These are phyloP conservation scores for Vaccinium corymbosum DNA, from an alignment of 148 eudicot genomes.

Conservation along the genomic window DNA sequence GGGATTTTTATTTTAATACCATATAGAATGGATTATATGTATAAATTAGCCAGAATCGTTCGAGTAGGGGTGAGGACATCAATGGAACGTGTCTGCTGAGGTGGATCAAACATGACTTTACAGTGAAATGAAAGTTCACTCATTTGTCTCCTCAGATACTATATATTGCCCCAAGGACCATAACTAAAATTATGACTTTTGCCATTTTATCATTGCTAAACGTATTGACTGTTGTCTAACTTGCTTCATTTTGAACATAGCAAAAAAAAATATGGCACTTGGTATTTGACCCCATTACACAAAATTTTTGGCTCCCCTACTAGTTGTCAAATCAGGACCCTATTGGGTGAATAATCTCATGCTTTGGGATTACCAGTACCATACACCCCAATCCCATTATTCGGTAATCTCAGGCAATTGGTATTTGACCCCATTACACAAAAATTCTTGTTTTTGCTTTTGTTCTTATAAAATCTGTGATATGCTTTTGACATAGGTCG, in stretches of 20 bases:
- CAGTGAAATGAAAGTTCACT: neutral
- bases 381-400: neutral
- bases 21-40: no score
- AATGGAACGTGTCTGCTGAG: no score
- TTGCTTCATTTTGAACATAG: neutral
- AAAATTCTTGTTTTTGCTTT: neutral
- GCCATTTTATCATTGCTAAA: neutral
- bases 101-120: no score
- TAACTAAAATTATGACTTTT: neutral
- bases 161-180: no score
- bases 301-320: neutral
- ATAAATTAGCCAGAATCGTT: no score
- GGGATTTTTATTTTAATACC: no score
- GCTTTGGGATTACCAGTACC: neutral
- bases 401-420: neutral
- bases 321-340: neutral
- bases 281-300: neutral
- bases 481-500: conserved; percentile 45
- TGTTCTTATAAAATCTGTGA: no score
- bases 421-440: no score
- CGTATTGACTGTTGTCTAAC: neutral
- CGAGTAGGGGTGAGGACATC: no score
- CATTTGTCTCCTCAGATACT: neutral
- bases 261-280: neutral
- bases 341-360: neutral